Percentiles rank a stretch among this genome's conserved stretches.
Conservation (phyloP, 106 monocot species). For the Xerophyta viscosa region DNA sequence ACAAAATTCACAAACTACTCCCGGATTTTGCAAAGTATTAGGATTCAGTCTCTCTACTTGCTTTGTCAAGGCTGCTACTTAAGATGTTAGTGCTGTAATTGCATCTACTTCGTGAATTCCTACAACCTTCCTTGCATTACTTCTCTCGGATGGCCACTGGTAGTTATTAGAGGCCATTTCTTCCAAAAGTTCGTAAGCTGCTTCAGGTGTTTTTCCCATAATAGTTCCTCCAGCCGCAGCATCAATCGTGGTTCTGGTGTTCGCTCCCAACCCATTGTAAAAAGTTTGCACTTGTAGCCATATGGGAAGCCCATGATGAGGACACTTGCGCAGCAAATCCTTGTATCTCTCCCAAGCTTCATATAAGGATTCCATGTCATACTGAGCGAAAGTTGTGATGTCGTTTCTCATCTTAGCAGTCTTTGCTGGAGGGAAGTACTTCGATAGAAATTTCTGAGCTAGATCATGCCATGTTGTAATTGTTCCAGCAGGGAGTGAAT, state of each 20-base stretch:
- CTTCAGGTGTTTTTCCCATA: not conserved
- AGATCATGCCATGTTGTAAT: constrained; percentile 1
- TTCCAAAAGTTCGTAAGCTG: constrained; percentile 3
- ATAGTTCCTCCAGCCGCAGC: not conserved
- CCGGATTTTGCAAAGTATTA: not conserved
- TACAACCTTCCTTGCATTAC: not conserved
- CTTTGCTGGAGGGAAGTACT: constrained; percentile 4
- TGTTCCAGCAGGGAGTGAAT: not conserved
- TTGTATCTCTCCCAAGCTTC: constrained; percentile 5
- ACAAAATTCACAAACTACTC: not conserved
- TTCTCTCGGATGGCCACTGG: not conserved
- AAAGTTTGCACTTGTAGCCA: constrained; percentile 2
- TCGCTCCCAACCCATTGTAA: not conserved
- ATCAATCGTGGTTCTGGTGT: not conserved
- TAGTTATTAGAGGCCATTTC: constrained; percentile 6
- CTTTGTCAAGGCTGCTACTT: not conserved
- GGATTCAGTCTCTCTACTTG: not conserved
- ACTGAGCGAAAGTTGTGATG: not conserved
- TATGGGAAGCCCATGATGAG: constrained; percentile 1
- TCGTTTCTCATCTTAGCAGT: not conserved
- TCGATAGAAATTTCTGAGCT: constrained; percentile 2
- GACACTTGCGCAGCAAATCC: constrained; percentile 3
- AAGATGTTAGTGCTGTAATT: not conserved
- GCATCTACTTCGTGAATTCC: constrained; percentile 3
- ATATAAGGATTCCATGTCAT: constrained; percentile 1